Conservation (phyloP, 176 grass and related monocot genomes). For the Aegilops sharonensis region DNA sequence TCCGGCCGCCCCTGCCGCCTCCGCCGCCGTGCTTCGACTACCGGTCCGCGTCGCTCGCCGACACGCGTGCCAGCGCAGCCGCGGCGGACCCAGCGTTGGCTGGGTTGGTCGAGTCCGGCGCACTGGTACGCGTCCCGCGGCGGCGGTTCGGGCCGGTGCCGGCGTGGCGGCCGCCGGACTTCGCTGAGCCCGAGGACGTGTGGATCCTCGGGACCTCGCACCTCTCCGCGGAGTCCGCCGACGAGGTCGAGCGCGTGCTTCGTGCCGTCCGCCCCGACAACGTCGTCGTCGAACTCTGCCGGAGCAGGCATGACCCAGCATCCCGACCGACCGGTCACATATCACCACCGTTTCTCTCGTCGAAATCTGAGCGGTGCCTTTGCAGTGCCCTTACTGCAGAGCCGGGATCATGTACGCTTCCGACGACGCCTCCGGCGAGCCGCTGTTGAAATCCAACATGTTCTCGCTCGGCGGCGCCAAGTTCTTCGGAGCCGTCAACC, state of each 20-base stretch:
- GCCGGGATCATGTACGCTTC: constrained; percentile 93
- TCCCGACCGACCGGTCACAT: not conserved
- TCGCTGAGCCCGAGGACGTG: constrained; percentile 78
- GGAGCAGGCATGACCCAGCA: constrained; percentile 70
- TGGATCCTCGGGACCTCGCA: constrained; percentile 90
- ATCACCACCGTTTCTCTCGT: not conserved
- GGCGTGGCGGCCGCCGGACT: constrained; percentile 69
- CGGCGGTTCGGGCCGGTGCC: constrained; percentile 79
- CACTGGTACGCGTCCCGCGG: constrained; percentile 71
- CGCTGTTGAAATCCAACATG: constrained; percentile 76
- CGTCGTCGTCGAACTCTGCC: constrained; percentile 92
- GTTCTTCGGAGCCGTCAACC: constrained; percentile 73
- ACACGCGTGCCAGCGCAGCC: constrained; percentile 48
- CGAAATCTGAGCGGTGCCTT: constrained; percentile 40
- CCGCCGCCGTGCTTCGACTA: constrained; percentile 89
- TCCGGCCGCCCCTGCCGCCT: constrained; percentile 47
- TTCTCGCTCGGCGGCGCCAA: constrained; percentile 74
- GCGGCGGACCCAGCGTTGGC: constrained; percentile 54
- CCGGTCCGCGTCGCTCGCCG: constrained; percentile 49
- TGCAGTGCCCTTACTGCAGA: constrained; percentile 75
- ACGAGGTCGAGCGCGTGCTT: constrained; percentile 70
- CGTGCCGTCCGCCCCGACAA: constrained; percentile 69
- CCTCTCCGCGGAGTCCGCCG: constrained; percentile 63
- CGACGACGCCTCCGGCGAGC: constrained; percentile 30
- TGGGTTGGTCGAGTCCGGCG: constrained; percentile 68